These are phyloP conservation scores for Solanum microdontum DNA, from an alignment of 257 asterid genomes.

Conservation along the genomic window DNA sequence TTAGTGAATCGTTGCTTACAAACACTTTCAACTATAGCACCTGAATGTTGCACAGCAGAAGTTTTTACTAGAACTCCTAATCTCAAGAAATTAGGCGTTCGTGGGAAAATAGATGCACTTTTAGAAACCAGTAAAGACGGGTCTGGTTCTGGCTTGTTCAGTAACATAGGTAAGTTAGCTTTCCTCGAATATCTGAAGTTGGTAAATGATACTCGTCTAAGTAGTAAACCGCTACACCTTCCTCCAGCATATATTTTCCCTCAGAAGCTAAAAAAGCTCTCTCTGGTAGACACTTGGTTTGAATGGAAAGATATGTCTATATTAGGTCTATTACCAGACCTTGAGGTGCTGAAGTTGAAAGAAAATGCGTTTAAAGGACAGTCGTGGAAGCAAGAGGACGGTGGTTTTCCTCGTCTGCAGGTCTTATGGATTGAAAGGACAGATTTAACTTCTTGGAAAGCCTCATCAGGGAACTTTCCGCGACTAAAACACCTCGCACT, in stretches of 20 bases:
- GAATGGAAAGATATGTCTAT: slow-evolving; percentile 10
- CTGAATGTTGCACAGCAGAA: slow-evolving; percentile 33
- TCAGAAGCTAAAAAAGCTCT: slow-evolving; percentile 2
- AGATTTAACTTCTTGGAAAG: slow-evolving; percentile 13
- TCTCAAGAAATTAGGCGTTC: slow-evolving; percentile 40
- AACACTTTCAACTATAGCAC: slow-evolving; percentile 37
- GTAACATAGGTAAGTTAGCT: slow-evolving; percentile 19
- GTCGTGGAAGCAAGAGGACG: slow-evolving; percentile 9
- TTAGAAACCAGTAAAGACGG: slow-evolving; percentile 10
- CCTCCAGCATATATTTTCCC: slow-evolving; percentile 13
- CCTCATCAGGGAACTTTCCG: slow-evolving; percentile 14
- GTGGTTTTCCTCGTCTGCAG: slow-evolving; percentile 12
- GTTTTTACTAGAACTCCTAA: slow-evolving; percentile 27
- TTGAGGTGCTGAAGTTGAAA: slow-evolving; percentile 19
- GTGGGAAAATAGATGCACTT: slow-evolving; percentile 28
- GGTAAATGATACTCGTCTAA: slow-evolving; percentile 15
- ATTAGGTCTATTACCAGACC: slow-evolving; percentile 1
- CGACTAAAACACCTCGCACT: slow-evolving; percentile 11
- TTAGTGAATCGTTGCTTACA: slow-evolving; percentile 14
- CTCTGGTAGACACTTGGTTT: slow-evolving; percentile 7
- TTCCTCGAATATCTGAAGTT: slow-evolving; percentile 41
- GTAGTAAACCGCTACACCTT: neutral
- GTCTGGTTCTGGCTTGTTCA: slow-evolving; percentile 12
- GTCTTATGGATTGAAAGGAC: slow-evolving; percentile 12
- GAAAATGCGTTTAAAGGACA: slow-evolving; percentile 13